Evolutionary conservation across 441 rosid species (phyloP).

Genomic region (Geranium incanum): DNA sequence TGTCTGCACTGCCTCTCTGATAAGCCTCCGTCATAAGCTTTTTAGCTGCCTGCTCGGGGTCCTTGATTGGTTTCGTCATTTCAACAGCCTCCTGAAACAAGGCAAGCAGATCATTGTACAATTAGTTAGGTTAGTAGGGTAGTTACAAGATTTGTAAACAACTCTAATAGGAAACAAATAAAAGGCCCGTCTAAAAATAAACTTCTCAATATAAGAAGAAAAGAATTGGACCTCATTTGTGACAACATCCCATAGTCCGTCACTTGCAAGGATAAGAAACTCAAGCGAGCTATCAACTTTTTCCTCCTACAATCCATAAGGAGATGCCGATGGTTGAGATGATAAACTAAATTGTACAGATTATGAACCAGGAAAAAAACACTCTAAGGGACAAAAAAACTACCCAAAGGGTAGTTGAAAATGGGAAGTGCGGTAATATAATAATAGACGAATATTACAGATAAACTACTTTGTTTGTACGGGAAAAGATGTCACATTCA

Average conservation of each 20-base stretch:
- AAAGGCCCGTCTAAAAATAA: too few relatives aligned
- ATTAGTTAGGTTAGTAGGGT: too few relatives aligned
- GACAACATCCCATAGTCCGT: slow-evolving; percentile 97
- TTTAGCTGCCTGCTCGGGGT: slow-evolving; percentile 81
- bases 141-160: background rate
- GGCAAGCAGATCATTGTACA: too few relatives aligned
- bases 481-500: background rate
- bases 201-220: background rate
- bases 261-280: slow-evolving; percentile 96
- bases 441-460: background rate
- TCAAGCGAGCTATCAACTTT: slow-evolving; percentile 79
- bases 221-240: slow-evolving; percentile 60
- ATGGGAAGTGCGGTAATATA: too few relatives aligned
- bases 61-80: slow-evolving; percentile 57
- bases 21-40: slow-evolving; percentile 78
- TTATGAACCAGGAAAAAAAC: background rate
- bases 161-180: background rate
- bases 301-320: slow-evolving; percentile 60
- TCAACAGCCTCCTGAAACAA: slow-evolving; percentile 71
- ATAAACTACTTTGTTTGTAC: background rate
- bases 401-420: background rate
- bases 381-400: background rate
- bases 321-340: slow-evolving; percentile 11
- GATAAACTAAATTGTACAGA: background rate
- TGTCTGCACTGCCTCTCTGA: slow-evolving; percentile 93